phyloP scores from a whole-genome alignment of 2,329 filamentous ascomycete species.

The Drechslerella coelobrocha region DNA sequence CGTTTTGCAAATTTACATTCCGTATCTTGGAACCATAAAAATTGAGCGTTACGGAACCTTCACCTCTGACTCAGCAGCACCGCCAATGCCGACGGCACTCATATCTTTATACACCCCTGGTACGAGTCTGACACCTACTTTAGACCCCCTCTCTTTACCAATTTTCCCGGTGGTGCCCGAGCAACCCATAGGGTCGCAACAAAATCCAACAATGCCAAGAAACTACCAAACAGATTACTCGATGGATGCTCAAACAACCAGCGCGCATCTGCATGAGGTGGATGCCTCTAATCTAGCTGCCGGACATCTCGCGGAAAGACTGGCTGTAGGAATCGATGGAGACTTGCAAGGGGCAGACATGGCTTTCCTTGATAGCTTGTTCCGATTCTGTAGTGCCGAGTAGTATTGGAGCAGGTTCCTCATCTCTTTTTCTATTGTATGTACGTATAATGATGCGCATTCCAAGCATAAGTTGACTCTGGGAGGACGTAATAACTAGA shows the following conservation, averaged over 20 bases:
- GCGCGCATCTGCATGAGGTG: background rate
- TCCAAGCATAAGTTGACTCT: no score
- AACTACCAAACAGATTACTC: background rate
- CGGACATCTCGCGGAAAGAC: background rate
- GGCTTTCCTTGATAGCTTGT: slow-evolving; percentile 56
- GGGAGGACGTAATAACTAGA: no score
- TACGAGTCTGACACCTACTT: background rate
- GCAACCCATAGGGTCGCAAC: no score
- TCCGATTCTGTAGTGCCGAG: slow-evolving; percentile 16
- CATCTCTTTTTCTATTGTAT: no score
- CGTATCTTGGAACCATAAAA: slow-evolving; percentile 60
- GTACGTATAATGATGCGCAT: no score
- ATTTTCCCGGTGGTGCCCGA: no score
- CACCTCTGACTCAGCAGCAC: background rate
- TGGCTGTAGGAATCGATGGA: slow-evolving; percentile 53
- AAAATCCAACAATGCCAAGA: background rate
- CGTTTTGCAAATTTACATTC: slow-evolving; percentile 59
- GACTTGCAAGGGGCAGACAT: slow-evolving; percentile 57
- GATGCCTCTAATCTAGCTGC: no score
- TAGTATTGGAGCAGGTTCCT: no score
- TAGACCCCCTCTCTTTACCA: background rate
- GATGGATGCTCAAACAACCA: no score
- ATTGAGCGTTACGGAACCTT: slow-evolving; percentile 55
- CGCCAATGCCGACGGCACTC: slow-evolving; percentile 9
- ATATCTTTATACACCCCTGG: background rate